Evolutionary conservation across 345 rosid species (phyloP).

Genomic region (Tarenaya hassleriana): DNA sequence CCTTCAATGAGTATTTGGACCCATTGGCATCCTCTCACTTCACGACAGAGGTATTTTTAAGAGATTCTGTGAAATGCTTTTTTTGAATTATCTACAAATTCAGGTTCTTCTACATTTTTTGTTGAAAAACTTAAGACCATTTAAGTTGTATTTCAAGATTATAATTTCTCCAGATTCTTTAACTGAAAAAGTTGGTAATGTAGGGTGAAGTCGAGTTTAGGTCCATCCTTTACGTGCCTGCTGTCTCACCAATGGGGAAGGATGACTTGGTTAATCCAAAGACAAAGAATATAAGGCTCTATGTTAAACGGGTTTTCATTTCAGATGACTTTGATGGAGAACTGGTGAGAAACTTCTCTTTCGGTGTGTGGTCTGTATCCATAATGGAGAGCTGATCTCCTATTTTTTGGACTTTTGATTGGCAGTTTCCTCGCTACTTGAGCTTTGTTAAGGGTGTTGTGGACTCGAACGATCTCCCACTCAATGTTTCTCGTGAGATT

Average conservation of each 20-base stretch:
- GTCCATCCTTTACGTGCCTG: slow-evolving; percentile 87
- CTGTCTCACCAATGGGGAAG: slow-evolving; percentile 63
- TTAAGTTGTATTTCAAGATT: not conserved
- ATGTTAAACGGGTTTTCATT: slow-evolving; percentile 90
- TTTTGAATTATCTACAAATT: too few relatives aligned
- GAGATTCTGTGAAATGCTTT: too few relatives aligned
- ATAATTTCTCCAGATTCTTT: slow-evolving; percentile 2
- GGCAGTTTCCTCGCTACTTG: slow-evolving; percentile 85
- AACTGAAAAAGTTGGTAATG: slow-evolving; percentile 20
- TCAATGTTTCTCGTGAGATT: slow-evolving; percentile 93
- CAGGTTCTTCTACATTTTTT: not conserved
- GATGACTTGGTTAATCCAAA: slow-evolving; percentile 85
- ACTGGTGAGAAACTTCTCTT: slow-evolving; percentile 50
- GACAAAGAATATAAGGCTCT: slow-evolving; percentile 92
- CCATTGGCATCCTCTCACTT: slow-evolving; percentile 28
- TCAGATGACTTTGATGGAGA: slow-evolving; percentile 99
- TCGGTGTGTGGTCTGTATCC: not conserved
- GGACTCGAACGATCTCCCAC: slow-evolving; percentile 95
- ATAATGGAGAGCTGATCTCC: slow-evolving; percentile 1
- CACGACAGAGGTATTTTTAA: too few relatives aligned
- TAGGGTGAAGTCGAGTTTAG: slow-evolving; percentile 99
- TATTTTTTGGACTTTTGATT: slow-evolving; percentile 6
- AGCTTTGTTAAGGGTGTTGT: slow-evolving; percentile 98
- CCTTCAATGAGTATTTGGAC: slow-evolving; percentile 89
- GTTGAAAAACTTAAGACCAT: slow-evolving; percentile 6